Evolutionary conservation across 2,329 filamentous ascomycete genomes (phyloP).

Genomic region (Chrysosporium keratinophilum): DNA sequence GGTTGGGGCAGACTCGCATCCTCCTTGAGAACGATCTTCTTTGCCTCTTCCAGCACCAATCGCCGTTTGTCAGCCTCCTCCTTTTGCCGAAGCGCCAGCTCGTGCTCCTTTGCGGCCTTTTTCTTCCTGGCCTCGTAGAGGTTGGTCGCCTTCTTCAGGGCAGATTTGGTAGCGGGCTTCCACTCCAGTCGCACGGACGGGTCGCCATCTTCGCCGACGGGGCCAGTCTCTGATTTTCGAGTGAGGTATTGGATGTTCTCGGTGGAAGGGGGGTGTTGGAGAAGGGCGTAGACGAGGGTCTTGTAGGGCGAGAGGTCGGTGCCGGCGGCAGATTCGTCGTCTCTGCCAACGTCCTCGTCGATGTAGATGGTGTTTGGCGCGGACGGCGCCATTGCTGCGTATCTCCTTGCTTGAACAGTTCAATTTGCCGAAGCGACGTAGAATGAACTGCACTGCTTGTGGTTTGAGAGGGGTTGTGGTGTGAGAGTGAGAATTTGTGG

Average conservation of each 20-base stretch:
- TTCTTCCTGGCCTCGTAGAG: slow-evolving; percentile 67
- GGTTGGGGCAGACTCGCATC: slow-evolving; percentile 63
- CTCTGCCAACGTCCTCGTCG: slow-evolving; percentile 68
- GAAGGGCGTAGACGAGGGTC: slow-evolving; percentile 65
- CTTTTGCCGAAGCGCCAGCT: slow-evolving; percentile 59
- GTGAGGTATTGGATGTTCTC: slow-evolving; percentile 55
- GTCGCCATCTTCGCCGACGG: slow-evolving; percentile 53
- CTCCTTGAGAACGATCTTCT: slow-evolving; percentile 62
- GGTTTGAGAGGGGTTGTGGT: not conserved
- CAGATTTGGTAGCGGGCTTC: slow-evolving; percentile 75
- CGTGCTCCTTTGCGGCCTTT: slow-evolving; percentile 69
- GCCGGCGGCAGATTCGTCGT: slow-evolving; percentile 57
- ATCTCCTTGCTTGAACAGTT: not conserved
- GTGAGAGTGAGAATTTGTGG: not conserved
- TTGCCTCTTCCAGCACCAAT: slow-evolving; percentile 67
- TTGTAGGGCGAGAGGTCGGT: slow-evolving; percentile 69
- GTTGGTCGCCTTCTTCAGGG: slow-evolving; percentile 72
- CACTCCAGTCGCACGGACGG: slow-evolving; percentile 55
- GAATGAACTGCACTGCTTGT: not conserved
- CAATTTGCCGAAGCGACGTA: not conserved
- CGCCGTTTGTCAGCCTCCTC: slow-evolving; percentile 62
- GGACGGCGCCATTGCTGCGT: slow-evolving; percentile 10
- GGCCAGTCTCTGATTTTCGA: slow-evolving; percentile 55
- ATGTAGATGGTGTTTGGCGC: slow-evolving; percentile 52
- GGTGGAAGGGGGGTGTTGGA: slow-evolving; percentile 52